Percentiles rank a stretch among this genome's conserved stretches.
These are phyloP conservation scores for Phyllostachys edulis DNA, from an alignment of 176 grass and related monocot genomes.

Conservation along the genomic window DNA sequence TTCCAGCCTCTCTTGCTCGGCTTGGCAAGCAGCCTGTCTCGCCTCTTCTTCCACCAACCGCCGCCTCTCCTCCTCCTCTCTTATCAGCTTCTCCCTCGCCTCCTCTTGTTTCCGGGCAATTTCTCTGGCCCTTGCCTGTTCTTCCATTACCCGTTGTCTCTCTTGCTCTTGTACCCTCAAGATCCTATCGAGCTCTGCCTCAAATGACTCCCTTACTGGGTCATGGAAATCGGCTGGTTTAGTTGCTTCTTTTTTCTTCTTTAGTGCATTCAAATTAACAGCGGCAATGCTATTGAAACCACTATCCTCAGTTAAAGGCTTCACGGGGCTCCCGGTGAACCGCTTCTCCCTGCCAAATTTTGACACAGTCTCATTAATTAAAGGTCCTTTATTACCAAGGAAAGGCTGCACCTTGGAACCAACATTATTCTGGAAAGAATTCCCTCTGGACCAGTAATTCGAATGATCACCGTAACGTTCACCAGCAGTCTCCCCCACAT, in stretches of 20 bases:
- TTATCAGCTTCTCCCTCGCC: slow-evolving; percentile 76
- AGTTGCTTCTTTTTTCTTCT: slow-evolving; percentile 77
- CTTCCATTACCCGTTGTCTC: slow-evolving; percentile 67
- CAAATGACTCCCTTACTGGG: slow-evolving; percentile 87
- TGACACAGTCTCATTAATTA: slow-evolving; percentile 36
- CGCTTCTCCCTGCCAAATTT: slow-evolving; percentile 69
- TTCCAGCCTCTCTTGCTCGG: slow-evolving; percentile 85
- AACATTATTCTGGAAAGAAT: slow-evolving; percentile 60
- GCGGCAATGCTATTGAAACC: slow-evolving; percentile 61
- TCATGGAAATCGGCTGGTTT: slow-evolving; percentile 81
- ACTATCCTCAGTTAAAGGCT: slow-evolving; percentile 59
- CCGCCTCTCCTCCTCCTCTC: slow-evolving; percentile 71
- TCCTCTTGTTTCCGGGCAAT: slow-evolving; percentile 76
- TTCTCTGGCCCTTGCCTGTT: slow-evolving; percentile 68
- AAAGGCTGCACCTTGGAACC: slow-evolving; percentile 52
- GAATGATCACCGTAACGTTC: slow-evolving; percentile 41
- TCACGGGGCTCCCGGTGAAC: slow-evolving; percentile 30
- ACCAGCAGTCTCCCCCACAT: slow-evolving; percentile 15
- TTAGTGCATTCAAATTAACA: slow-evolving; percentile 67
- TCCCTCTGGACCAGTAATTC: slow-evolving; percentile 66
- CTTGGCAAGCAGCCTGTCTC: slow-evolving; percentile 66
- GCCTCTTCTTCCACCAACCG: slow-evolving; percentile 72
- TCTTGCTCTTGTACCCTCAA: slow-evolving; percentile 87
- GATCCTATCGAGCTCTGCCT: slow-evolving; percentile 91
- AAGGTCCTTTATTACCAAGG: slow-evolving; percentile 51